Conservation (phyloP, 768 basidiomycete genomes). For the Podaxis pistillaris region DNA sequence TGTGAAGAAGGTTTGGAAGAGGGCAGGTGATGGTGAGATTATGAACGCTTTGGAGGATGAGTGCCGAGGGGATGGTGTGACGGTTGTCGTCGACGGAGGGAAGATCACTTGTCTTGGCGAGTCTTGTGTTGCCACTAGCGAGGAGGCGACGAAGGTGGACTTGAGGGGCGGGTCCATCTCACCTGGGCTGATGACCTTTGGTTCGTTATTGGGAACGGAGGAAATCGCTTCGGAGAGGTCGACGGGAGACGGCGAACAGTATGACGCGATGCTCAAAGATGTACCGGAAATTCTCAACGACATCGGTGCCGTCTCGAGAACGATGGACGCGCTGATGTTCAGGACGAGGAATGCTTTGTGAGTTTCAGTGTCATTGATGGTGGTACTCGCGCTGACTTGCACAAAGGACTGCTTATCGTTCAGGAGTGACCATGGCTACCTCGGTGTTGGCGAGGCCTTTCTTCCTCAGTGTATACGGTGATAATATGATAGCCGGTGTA, state of each 20-base stretch:
- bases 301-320: conserved; percentile 55
- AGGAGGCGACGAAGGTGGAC: conserved; percentile 42
- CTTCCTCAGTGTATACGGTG: conserved; percentile 32
- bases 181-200: conserved; percentile 67
- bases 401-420: conserved; percentile 58
- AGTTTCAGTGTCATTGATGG: conserved; percentile 26
- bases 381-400: conserved; percentile 5
- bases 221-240: conserved; percentile 73
- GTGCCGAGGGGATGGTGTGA: conserved; percentile 20
- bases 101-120: conserved; percentile 49
- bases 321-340: conserved; percentile 71
- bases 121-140: conserved; percentile 27
- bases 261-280: conserved; percentile 51
- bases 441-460: conserved; percentile 44
- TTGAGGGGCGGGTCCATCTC: conserved; percentile 65
- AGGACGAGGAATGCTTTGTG: conserved; percentile 72
- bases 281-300: conserved; percentile 45
- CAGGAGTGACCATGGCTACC: conserved; percentile 65
- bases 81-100: conserved; percentile 48
- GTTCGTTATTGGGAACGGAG: conserved; percentile 69
- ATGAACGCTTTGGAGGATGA: conserved; percentile 24
- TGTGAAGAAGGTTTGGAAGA: conserved; percentile 52
- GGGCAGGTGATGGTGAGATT: conserved; percentile 28
- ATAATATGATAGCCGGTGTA: conserved; percentile 55
- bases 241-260: conserved; percentile 60